Conservation (phyloP, 1,284 basidiomycete species). For the Papiliotrema terrestris region DNA sequence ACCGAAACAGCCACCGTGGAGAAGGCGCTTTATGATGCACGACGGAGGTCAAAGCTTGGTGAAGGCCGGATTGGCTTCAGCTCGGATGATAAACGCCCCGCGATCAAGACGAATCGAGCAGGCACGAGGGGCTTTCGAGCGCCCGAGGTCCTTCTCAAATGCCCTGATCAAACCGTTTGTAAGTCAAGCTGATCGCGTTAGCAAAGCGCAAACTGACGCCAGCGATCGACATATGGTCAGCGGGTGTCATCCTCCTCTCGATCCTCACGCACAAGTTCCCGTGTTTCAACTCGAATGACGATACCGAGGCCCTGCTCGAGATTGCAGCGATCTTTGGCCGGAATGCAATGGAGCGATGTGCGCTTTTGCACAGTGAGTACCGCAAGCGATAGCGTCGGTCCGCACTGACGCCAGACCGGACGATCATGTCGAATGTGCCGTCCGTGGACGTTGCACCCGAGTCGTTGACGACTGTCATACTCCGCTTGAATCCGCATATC, state of each 20-base stretch:
- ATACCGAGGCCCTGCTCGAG: conserved; percentile 93
- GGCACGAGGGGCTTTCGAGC: conserved; percentile 96
- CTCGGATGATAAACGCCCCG: conserved; percentile 56
- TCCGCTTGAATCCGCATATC: conserved; percentile 70
- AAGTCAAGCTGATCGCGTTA: conserved; percentile 30
- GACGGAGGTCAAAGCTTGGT: conserved; percentile 52
- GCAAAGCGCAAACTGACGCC: neutral
- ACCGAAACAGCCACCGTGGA: conserved; percentile 40
- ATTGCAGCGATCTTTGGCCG: conserved; percentile 84
- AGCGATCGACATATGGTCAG: conserved; percentile 97
- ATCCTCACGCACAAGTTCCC: conserved; percentile 92
- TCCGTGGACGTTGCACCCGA: conserved; percentile 63
- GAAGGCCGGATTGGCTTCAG: conserved; percentile 48
- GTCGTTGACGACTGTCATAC: conserved; percentile 68
- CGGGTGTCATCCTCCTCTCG: conserved; percentile 86
- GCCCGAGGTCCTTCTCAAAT: conserved; percentile 94
- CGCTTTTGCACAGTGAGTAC: conserved; percentile 80
- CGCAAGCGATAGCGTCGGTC: conserved; percentile 8
- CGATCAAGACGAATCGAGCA: conserved; percentile 91
- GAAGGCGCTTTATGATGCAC: conserved; percentile 60
- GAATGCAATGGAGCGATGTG: conserved; percentile 76
- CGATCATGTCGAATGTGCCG: conserved; percentile 80
- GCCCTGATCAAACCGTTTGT: conserved; percentile 89
- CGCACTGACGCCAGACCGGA: conserved; percentile 60
- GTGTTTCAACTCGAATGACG: conserved; percentile 90